phyloP scores from a whole-genome alignment of 2,329 filamentous ascomycete genomes.

The Talaromyces sp. region DNA sequence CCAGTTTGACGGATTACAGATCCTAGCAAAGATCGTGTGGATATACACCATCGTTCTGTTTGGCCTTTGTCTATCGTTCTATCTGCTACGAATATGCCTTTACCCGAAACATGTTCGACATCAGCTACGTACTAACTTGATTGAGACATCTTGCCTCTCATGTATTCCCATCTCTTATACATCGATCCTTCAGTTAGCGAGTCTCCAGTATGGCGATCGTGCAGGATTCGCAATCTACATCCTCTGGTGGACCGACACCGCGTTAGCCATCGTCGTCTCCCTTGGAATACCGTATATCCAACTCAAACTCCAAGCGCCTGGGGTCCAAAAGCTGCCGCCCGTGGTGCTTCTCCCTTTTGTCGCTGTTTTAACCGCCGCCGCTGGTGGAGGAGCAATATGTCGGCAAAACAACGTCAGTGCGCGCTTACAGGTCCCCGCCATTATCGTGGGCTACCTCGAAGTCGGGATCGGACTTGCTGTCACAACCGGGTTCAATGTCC shows the following conservation, averaged over 20 bases:
- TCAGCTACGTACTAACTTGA: slow-evolving; percentile 33
- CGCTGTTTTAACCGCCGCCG: slow-evolving; percentile 44
- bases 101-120: slow-evolving; percentile 35
- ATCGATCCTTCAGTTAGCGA: slow-evolving; percentile 54
- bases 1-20: slow-evolving; percentile 42
- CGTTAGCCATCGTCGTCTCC: slow-evolving; percentile 35
- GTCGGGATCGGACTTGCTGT: slow-evolving; percentile 39
- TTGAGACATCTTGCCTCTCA: slow-evolving; percentile 43
- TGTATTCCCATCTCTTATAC: slow-evolving; percentile 43
- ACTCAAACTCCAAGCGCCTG: slow-evolving; percentile 40
- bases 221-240: slow-evolving; percentile 36
- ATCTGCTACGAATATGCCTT: slow-evolving; percentile 35
- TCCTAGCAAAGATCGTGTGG: slow-evolving; percentile 44
- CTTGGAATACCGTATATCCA: slow-evolving; percentile 40
- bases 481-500: slow-evolving; percentile 33
- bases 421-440: slow-evolving; percentile 39
- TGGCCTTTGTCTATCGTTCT: slow-evolving; percentile 30
- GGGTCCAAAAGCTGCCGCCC: slow-evolving; percentile 38
- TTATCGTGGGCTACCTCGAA: slow-evolving; percentile 47
- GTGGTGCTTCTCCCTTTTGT: slow-evolving; percentile 43
- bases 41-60: slow-evolving; percentile 41
- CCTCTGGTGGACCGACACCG: slow-evolving; percentile 47
- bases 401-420: slow-evolving; percentile 27
- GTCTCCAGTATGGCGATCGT: slow-evolving; percentile 32
- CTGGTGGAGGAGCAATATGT: slow-evolving; percentile 43